Percentiles rank a stretch among this genome's conserved stretches.
Evolutionary conservation across 1,284 basidiomycete genomes (phyloP).

Genomic region (Cryptococcus sp.): DNA sequence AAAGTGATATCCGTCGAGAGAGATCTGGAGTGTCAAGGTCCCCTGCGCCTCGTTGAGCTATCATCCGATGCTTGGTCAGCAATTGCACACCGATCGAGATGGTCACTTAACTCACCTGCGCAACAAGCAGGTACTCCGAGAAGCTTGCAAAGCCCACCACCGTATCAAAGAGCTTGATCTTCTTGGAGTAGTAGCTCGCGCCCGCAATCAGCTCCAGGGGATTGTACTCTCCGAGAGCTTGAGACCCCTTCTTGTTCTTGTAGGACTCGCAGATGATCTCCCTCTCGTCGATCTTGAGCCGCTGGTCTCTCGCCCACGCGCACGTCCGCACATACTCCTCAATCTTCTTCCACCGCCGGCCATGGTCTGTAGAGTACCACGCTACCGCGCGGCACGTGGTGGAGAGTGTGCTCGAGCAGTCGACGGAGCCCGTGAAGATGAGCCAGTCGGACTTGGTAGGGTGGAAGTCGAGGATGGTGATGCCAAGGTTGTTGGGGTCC

Average conservation of each 20-base stretch:
- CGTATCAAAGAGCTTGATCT: slow-evolving; percentile 73
- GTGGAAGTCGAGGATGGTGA: slow-evolving; percentile 81
- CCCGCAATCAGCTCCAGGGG: slow-evolving; percentile 78
- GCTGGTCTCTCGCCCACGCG: slow-evolving; percentile 80
- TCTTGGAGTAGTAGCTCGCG: slow-evolving; percentile 66
- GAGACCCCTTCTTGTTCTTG: slow-evolving; percentile 74
- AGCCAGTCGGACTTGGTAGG: slow-evolving; percentile 73
- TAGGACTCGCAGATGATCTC: slow-evolving; percentile 93
- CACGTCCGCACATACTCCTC: slow-evolving; percentile 88
- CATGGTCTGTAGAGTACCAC: slow-evolving; percentile 71
- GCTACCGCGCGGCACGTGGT: slow-evolving; percentile 66
- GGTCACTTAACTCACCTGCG: slow-evolving; percentile 60
- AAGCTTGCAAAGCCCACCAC: slow-evolving; percentile 96
- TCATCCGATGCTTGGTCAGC: slow-evolving; percentile 4
- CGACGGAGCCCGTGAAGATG: slow-evolving; percentile 80
- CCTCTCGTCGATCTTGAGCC: slow-evolving; percentile 72
- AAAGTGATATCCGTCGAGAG: slow-evolving; percentile 81
- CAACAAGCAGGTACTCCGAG: slow-evolving; percentile 90
- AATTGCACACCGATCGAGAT: slow-evolving; percentile 1
- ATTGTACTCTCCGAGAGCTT: slow-evolving; percentile 60
- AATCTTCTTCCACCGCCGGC: slow-evolving; percentile 69
- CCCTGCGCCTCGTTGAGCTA: slow-evolving; percentile 62
- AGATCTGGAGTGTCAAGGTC: slow-evolving; percentile 79
- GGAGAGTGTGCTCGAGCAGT: slow-evolving; percentile 56
- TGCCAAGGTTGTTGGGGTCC: slow-evolving; percentile 74